Evolutionary conservation across 2,329 filamentous ascomycete species (phyloP), one percentile per base, ranked within the genome.

Genomic region (Phoma sp.): DNA sequence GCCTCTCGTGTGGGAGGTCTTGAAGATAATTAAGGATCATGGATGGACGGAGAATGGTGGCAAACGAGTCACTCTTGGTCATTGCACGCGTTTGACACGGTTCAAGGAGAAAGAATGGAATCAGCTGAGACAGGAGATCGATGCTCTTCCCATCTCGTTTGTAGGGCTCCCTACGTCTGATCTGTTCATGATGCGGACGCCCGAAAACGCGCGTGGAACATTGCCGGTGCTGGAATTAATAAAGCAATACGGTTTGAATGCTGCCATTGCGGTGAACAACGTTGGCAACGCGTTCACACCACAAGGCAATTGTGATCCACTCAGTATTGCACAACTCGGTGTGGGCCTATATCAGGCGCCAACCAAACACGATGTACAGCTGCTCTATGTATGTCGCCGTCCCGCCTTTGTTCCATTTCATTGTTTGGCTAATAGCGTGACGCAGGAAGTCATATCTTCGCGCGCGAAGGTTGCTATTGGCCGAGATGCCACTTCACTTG

Each of bases 201-300:
- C 78, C 70, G 39, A 72, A 62, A 52, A 62, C 27, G 29, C 79
- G 1, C 79, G 87, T 55, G 87, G 86, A 1, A 90, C 88, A 0
- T 74, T 90, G 13, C 81, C 84, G 38, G 75, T 90, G 1, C 79
- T 83, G 0, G 75, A 82, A 4, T 77, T 90, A 74, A 87, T 90
- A 55, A 77, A 80, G 35, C 75, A 82, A 22, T 80, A 85, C 55
- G 79, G 78, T 0, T 68, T 90, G 3, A 79, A 85, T 54, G 85
- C 80, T 18, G 85, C 84, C 11, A 79, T 90, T 4, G 83, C 85
- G 2, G 80, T 89, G 33, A 90, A 90, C 65, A 91, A 91, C 64
- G 83, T 91, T 11, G 88, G 88, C 14, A 91, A 91, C 66, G 86
- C 88, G 0, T 90, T 91, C 63, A 90, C 88, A 6, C 88, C 88